Base-by-base conservation (phyloP, 306 rosid genomes). In the Albizia julibrissin region DNA sequence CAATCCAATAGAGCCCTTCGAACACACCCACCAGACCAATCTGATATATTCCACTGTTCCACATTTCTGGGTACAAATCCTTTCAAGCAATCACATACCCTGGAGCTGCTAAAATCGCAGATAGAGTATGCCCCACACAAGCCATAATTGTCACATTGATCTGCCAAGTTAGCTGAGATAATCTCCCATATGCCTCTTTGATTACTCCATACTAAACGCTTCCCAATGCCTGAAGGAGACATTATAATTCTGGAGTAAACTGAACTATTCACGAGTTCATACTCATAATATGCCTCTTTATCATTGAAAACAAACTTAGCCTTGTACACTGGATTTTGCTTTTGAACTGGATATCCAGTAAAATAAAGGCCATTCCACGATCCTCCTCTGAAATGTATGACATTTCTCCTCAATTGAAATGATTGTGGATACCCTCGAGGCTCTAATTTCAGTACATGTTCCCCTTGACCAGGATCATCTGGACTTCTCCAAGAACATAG, bases 131-230 rank as follows among this genome's bases (percentile, higher is more conserved):
- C 65, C 56, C 85, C 87, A 31, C 87, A 80, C n/a, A 80, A 72
- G 8, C 59, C 85, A 81, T 85, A 85, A 33, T 85, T 81, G 37
- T 85, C 82, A 81, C 87, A 85, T 52, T 76, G 80, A 27, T 69
- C 85, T 58, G 69, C 62, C 46, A 50, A 31, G 47, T 37, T 37
- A 68, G 64, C 29, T 7, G 72, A 69, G 40, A 75, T 22, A 21
- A 54, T 22, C 72, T 82, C 72, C 85, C 81, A 76, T 6, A 39
- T 34, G 1, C 50, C n/a, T 12, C 18, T 69, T 43, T 69, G 47
- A 29, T 58, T 61, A 10, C n/a, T 42, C 85, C 85, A 82, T 11
- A 68, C n/a, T 0, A 82, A 58, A 67, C 62, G 85, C 64, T 68
- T 31, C 34, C 81, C 80, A 40, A 65, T 11, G 7, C 84, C 84